phyloP scores from a whole-genome alignment of 129 eudicot genomes.

The Lactuca saligna region DNA sequence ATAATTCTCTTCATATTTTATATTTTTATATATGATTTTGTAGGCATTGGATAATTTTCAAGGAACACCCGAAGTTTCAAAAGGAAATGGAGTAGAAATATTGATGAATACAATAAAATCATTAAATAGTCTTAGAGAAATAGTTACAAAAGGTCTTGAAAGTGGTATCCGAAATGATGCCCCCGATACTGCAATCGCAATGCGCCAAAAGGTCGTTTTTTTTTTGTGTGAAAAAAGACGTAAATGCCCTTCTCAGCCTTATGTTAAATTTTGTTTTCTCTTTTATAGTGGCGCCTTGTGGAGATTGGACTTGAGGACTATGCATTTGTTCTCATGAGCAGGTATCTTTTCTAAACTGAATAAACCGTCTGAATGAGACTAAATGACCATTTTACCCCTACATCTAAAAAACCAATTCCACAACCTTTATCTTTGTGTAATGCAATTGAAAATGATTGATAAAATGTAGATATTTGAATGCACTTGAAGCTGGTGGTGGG shows the following conservation, averaged over 20 bases:
- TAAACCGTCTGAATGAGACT: background rate
- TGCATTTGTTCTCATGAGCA: conserved; percentile 92
- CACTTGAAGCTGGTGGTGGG: conserved; percentile 86
- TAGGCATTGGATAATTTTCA: conserved; percentile 71
- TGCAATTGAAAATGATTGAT: conserved; percentile 19
- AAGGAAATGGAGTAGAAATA: conserved; percentile 43
- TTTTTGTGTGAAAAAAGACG: background rate
- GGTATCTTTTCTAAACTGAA: conserved; percentile 39
- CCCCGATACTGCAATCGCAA: conserved; percentile 90
- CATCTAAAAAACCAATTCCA: background rate
- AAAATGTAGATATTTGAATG: conserved; percentile 64
- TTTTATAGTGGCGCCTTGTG: conserved; percentile 91
- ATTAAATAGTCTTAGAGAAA: conserved; percentile 57
- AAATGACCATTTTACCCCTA: background rate
- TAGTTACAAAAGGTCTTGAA: conserved; percentile 77
- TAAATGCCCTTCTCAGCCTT: conserved; percentile 15
- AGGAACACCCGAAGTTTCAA: conserved; percentile 34
- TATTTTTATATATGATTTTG: background rate
- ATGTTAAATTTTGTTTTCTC: conserved; percentile 2
- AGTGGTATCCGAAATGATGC: conserved; percentile 98
- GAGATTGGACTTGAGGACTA: conserved; percentile 98
- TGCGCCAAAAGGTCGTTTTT: conserved; percentile 86
- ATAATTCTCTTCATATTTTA: conserved; percentile 2
- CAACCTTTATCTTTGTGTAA: background rate
- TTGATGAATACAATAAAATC: conserved; percentile 58